These are phyloP conservation scores for Mycena alexandri DNA, from an alignment of 768 basidiomycete genomes.

Conservation along the genomic window DNA sequence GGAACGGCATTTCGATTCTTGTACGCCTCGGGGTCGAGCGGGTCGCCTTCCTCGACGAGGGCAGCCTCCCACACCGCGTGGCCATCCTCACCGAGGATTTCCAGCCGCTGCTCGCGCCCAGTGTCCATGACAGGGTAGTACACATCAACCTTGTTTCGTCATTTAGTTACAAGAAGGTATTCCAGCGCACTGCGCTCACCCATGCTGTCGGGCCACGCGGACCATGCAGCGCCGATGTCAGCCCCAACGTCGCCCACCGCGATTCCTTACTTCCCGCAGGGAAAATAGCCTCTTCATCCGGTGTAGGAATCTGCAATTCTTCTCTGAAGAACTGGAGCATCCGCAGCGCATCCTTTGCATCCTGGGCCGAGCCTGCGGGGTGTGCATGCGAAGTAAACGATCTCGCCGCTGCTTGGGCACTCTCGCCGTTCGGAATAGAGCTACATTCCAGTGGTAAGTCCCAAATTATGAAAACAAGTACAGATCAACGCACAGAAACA, in stretches of 20 bases:
- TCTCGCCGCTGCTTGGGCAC: conserved; percentile 69
- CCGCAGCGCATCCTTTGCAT: conserved; percentile 72
- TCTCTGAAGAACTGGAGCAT: conserved; percentile 78
- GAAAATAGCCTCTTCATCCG: conserved; percentile 66
- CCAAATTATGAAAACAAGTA: background rate
- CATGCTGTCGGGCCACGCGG: conserved; percentile 72
- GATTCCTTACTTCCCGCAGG: conserved; percentile 78
- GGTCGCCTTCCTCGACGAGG: conserved; percentile 77
- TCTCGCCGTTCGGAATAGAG: conserved; percentile 67
- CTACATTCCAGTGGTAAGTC: conserved; percentile 44
- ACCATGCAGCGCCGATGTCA: conserved; percentile 55
- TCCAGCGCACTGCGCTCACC: conserved; percentile 54
- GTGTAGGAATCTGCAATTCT: conserved; percentile 67
- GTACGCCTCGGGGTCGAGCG: conserved; percentile 78
- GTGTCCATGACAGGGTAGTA: conserved; percentile 93
- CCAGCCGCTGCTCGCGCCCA: conserved; percentile 74
- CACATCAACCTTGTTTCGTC: conserved; percentile 55
- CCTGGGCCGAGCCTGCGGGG: conserved; percentile 74
- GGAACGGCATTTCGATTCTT: conserved; percentile 76
- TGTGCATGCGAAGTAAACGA: conserved; percentile 78
- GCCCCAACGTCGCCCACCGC: conserved; percentile 72
- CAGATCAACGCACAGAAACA: conserved; percentile 42
- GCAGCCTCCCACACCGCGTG: conserved; percentile 75
- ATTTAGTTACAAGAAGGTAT: background rate
- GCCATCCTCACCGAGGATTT: conserved; percentile 72